phyloP scores from a whole-genome alignment of 345 rosid genomes.

The Pistacia vera region DNA sequence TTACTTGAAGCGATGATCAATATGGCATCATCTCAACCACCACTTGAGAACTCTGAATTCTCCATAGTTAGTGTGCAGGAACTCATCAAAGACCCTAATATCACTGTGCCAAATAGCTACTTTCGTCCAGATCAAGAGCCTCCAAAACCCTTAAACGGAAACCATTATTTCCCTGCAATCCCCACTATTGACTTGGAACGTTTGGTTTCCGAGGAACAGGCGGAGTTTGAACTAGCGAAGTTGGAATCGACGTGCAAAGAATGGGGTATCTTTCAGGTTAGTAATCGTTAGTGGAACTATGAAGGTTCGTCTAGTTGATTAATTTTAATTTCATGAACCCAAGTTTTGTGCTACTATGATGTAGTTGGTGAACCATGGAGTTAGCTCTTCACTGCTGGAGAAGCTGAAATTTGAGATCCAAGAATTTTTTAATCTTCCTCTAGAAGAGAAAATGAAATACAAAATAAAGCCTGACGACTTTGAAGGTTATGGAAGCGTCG shows the following conservation, averaged over 20 bases:
- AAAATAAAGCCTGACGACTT: neutral
- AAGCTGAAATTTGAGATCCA: constrained; percentile 27
- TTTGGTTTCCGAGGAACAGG: constrained; percentile 22
- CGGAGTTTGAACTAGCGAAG: constrained; percentile 23
- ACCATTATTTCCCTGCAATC: neutral
- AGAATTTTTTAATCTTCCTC: constrained; percentile 32
- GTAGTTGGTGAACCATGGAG: constrained; percentile 45
- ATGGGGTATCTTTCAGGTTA: constrained; percentile 50
- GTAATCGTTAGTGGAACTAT: neutral
- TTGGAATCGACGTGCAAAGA: constrained; percentile 34
- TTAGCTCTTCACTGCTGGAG: constrained; percentile 18
- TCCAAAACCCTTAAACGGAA: neutral
- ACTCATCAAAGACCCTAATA: constrained; percentile 25
- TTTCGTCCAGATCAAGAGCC: neutral
- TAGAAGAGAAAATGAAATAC: constrained; percentile 24
- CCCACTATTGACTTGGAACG: constrained; percentile 35
- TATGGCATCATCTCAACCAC: constrained; percentile 20
- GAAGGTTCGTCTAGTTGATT: too few species aligned
- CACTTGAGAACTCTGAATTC: neutral
- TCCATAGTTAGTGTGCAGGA: constrained; percentile 24
- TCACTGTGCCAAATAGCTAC: constrained; percentile 15
- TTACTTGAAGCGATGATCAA: neutral
- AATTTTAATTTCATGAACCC: neutral
- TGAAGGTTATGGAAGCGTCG: constrained; percentile 25
- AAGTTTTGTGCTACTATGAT: neutral